Evolutionary conservation across 176 grass and related monocot genomes (phyloP).

Genomic region (Aegilops bicornis): DNA sequence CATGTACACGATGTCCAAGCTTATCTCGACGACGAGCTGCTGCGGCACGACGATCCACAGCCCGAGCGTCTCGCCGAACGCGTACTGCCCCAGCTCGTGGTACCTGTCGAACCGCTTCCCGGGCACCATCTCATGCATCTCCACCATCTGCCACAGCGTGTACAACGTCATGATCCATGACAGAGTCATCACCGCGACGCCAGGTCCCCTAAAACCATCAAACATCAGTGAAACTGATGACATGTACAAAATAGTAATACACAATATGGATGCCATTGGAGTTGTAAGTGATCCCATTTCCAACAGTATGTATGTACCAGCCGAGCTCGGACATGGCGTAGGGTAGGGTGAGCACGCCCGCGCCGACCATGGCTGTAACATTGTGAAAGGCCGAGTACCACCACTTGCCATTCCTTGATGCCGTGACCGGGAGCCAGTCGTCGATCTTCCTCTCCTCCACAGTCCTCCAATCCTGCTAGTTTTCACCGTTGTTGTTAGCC

Average conservation of each 20-base stretch:
- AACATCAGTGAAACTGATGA: no score
- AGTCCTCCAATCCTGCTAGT: neutral
- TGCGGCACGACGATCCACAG: conserved; percentile 85
- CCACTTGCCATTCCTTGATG: neutral
- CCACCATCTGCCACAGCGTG: conserved; percentile 97
- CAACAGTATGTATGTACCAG: conserved; percentile 40
- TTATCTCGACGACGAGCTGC: conserved; percentile 49
- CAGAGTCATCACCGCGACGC: no score
- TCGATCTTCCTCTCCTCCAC: neutral
- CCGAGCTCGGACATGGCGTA: conserved; percentile 83
- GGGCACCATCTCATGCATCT: conserved; percentile 97
- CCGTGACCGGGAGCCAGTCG: neutral
- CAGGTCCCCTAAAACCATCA: no score
- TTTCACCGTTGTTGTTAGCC: neutral
- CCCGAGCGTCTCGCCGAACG: conserved; percentile 74
- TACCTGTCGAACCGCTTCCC: conserved; percentile 87
- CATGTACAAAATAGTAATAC: no score
- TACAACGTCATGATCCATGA: conserved; percentile 45
- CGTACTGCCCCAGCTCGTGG: conserved; percentile 87
- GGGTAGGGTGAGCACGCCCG: conserved; percentile 77
- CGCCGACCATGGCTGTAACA: conserved; percentile 80
- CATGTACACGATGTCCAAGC: no score
- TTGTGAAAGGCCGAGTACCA: neutral
- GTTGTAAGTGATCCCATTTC: neutral
- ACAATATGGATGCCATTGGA: no score